Conservation (phyloP, 2,329 filamentous ascomycete species). For the Colletotrichum sp. region DNA sequence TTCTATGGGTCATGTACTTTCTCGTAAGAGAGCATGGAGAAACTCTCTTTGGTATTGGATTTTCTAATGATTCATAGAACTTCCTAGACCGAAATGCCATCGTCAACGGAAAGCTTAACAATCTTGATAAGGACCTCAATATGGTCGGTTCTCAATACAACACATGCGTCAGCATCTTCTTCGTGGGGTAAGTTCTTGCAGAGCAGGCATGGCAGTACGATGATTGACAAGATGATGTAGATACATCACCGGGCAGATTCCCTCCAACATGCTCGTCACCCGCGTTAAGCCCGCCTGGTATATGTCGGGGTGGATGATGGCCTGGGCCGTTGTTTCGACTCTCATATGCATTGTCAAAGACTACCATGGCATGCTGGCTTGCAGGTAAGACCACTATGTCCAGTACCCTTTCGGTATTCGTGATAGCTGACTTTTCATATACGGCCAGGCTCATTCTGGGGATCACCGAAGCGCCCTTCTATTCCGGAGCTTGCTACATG, state of each 20-base stretch:
- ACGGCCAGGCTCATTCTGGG: not conserved
- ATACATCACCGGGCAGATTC: constrained; percentile 24
- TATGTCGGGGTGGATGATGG: constrained; percentile 15
- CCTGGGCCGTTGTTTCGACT: constrained; percentile 8
- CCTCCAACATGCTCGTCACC: constrained; percentile 37
- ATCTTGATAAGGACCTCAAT: constrained; percentile 31
- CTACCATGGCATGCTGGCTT: constrained; percentile 7
- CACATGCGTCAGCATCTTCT: constrained; percentile 23
- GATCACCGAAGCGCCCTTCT: constrained; percentile 20
- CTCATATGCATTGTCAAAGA: constrained; percentile 8
- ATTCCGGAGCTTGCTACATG: constrained; percentile 20
- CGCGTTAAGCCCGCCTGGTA: constrained; percentile 24
- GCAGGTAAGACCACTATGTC: not conserved
- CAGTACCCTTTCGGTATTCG: not conserved
- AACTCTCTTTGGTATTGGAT: accelerated
- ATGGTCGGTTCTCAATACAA: constrained; percentile 31
- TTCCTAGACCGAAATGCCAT: constrained; percentile 34
- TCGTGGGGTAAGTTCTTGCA: constrained; percentile 28
- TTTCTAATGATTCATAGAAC: not conserved
- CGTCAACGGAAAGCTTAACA: constrained; percentile 29
- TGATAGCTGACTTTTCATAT: not conserved
- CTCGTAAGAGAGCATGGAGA: not conserved
- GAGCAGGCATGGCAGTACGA: constrained; percentile 12
- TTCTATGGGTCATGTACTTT: constrained; percentile 25
- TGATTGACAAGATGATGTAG: constrained; percentile 4